Percentiles rank a stretch among this genome's conserved stretches.
These are phyloP conservation scores for Monilinia fructicola DNA, from an alignment of 2,329 filamentous ascomycete species.

Conservation along the genomic window DNA sequence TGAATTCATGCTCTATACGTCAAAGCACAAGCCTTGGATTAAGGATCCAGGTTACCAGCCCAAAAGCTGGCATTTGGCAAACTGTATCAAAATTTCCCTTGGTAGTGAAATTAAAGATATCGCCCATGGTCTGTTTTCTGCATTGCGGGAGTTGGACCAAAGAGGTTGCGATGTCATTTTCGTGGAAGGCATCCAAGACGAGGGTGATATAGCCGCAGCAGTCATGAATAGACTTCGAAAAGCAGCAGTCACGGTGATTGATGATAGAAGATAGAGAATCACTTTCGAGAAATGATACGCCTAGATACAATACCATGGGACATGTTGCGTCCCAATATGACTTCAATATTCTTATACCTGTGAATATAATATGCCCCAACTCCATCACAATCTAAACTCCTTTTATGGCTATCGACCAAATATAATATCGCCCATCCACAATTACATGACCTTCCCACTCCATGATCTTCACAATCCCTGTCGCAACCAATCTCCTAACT, in stretches of 20 bases:
- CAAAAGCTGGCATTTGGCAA: conserved; percentile 26
- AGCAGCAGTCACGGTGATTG: conserved; percentile 63
- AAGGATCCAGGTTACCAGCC: not conserved
- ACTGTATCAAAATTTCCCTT: conserved; percentile 65
- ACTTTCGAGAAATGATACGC: conserved; percentile 1
- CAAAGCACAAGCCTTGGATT: conserved; percentile 3
- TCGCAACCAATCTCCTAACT: conserved; percentile 85
- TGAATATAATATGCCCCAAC: conserved; percentile 24
- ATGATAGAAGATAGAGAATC: conserved; percentile 18
- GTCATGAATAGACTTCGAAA: conserved; percentile 83
- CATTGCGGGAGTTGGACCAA: conserved; percentile 80
- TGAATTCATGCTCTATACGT: conserved; percentile 10
- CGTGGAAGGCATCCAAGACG: conserved; percentile 82
- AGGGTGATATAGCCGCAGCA: conserved; percentile 79
- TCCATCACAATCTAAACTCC: conserved; percentile 21
- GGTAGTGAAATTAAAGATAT: conserved; percentile 71
- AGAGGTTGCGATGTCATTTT: conserved; percentile 78
- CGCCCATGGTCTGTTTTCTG: conserved; percentile 84
- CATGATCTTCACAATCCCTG: conserved; percentile 64
- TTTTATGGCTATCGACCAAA: conserved; percentile 19
- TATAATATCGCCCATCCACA: not conserved
- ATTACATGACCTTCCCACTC: not conserved
- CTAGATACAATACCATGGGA: conserved; percentile 9
- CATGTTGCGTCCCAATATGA: conserved; percentile 13
- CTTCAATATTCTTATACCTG: conserved; percentile 20